Evolutionary conservation across 352 stramenopile species (phyloP), one percentile per base, ranked within the genome.

Genomic region (Globisporangium takayamanum): DNA sequence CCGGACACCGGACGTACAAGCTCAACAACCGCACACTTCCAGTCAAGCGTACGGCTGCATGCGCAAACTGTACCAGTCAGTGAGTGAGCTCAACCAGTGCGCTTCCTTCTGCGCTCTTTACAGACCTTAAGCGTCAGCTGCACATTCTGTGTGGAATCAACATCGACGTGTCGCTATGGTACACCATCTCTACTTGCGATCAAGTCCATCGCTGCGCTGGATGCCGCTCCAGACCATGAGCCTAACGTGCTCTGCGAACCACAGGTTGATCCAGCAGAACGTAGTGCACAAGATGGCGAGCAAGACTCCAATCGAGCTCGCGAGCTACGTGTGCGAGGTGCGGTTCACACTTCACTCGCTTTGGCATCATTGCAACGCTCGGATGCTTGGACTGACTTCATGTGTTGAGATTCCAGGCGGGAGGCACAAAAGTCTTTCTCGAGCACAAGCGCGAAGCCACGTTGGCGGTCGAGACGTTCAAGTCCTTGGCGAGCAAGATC

Each of bases 121-220:
- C 37, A 78, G 72, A 76, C 42, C 54, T 80, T 26, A 80, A 76
- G 51, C 65, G 69, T 5, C 65, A 78, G 8, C 25, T 80, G n/a
- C 62, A 69, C 10, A 42, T 59, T 11, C 41, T 67, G 25, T 78
- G 72, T 28, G 69, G 72, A 11, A 69, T 80, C 54, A 78, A 74
- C 53, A 66, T 74, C 39, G 70, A 80, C 56, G 51, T 78, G 18
- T 73, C 72, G 10, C 47, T 75, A 11, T 80, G 72, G 72, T 75
- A 57, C 14, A 1, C 26, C 44, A 6, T 28, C 18, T 49, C 16
- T 28, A 5, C n/a, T 28, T 2, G 18, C 44, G 28, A 12, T 26
- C n/a, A 12, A 39, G 33, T 39, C 33, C 8, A 39, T 39, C 8
- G 4, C 7, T 47, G 14, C 3, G 41, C 41, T 47, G 12, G 10